A percentile compares a stretch with the other conserved stretches of the same genome.
Conservation (phyloP, 441 rosid species). For the Adansonia gregorii region DNA sequence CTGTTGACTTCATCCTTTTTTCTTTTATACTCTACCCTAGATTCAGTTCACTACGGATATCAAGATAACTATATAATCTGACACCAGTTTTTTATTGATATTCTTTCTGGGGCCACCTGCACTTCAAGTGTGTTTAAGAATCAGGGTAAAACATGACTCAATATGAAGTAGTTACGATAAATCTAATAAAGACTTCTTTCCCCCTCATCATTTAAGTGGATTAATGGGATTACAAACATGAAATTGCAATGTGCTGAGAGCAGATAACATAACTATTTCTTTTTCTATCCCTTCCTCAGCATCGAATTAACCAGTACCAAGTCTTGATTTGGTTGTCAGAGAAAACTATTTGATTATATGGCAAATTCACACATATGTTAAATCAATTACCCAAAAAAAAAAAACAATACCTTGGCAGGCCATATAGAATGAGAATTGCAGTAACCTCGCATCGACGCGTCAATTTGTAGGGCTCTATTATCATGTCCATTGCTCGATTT, state of each 20-base stretch:
- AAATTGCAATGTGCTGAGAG: neutral
- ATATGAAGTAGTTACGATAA: neutral
- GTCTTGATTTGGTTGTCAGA: neutral
- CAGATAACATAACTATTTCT: neutral
- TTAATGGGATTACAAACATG: neutral
- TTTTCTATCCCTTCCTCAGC: neutral
- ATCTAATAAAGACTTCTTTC: neutral
- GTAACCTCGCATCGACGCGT: constrained; percentile 73
- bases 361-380: neutral
- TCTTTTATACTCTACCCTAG: neutral
- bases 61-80: neutral
- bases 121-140: neutral
- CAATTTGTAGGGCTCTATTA: constrained; percentile 63
- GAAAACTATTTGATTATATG: neutral
- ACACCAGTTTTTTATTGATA: neutral
- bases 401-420: constrained; percentile 65
- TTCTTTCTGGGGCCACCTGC: neutral
- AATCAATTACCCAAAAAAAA: neutral
- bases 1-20: neutral
- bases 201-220: neutral
- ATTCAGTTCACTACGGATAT: neutral
- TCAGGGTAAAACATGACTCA: neutral
- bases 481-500: constrained; percentile 49
- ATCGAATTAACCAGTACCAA: neutral
- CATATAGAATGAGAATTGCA: constrained; percentile 75